A percentile compares a stretch with the other conserved stretches of the same genome.
phyloP scores from a whole-genome alignment of 306 rosid species.

The Sophora flavescens region DNA sequence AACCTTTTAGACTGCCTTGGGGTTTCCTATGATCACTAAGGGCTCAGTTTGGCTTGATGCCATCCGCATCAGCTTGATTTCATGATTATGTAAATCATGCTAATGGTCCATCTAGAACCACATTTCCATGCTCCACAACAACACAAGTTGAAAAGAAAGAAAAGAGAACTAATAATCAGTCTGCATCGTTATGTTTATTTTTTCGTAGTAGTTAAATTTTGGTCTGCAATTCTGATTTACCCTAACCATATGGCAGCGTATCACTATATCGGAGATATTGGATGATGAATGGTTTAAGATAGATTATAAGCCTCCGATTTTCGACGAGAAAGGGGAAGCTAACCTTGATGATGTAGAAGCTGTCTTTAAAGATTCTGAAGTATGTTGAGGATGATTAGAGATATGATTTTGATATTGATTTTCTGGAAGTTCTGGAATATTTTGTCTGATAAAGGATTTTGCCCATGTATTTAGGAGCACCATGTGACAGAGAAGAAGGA shows the following conservation, averaged over 20 bases:
- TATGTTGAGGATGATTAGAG: slow-evolving; percentile 55
- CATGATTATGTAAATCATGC: slow-evolving; percentile 16
- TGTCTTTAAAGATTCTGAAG: slow-evolving; percentile 93
- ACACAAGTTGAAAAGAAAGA: not conserved
- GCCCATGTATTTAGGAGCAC: slow-evolving; percentile 72
- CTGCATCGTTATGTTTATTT: slow-evolving; percentile 4
- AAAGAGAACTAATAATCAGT: not conserved
- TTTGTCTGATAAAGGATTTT: slow-evolving; percentile 41
- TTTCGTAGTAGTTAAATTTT: slow-evolving; percentile 35
- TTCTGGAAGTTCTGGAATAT: slow-evolving; percentile 34
- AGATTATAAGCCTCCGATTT: slow-evolving; percentile 79
- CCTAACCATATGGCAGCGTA: slow-evolving; percentile 71
- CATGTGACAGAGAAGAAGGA: slow-evolving; percentile 94
- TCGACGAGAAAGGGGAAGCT: slow-evolving; percentile 80
- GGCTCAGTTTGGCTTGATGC: not conserved
- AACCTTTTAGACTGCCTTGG: slow-evolving; percentile 22
- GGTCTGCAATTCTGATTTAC: slow-evolving; percentile 41
- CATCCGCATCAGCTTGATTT: slow-evolving; percentile 33
- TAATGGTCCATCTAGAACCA: slow-evolving; percentile 18
- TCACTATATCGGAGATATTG: slow-evolving; percentile 77
- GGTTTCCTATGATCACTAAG: slow-evolving; percentile 10
- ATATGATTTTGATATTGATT: slow-evolving; percentile 25
- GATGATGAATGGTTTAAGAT: slow-evolving; percentile 95
- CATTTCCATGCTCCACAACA: not conserved
- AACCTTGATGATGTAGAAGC: slow-evolving; percentile 97